phyloP scores from a whole-genome alignment of 805 yeast genomes.

The Metschnikowia hibisci region DNA sequence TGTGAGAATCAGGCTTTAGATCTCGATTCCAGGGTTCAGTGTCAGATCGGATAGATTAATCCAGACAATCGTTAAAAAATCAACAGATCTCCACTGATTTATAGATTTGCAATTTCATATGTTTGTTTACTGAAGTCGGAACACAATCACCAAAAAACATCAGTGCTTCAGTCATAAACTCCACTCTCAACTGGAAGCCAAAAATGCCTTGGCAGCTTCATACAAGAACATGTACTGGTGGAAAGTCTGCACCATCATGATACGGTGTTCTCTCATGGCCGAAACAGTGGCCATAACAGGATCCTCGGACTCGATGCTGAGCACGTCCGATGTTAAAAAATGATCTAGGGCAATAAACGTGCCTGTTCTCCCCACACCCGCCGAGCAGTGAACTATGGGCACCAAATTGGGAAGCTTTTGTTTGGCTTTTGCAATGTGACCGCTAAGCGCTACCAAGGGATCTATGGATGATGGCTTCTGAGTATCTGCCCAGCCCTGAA shows the following conservation, averaged over 20 bases:
- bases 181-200: too few species aligned
- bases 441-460: conserved; percentile 15
- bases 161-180: too few species aligned
- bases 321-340: conserved; percentile 13
- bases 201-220: conserved; percentile 18
- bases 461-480: conserved; percentile 13
- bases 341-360: conserved; percentile 47
- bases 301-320: conserved; percentile 16
- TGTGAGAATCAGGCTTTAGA: too few species aligned
- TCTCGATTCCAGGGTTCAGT: too few species aligned
- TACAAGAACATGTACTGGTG: conserved; percentile 37
- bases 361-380: conserved; percentile 97
- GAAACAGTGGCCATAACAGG: conserved; percentile 27
- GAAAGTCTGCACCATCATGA: conserved; percentile 45
- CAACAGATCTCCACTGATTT: too few species aligned
- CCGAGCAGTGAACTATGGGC: conserved; percentile 74
- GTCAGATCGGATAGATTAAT: too few species aligned
- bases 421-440: conserved; percentile 5
- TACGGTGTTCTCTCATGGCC: conserved; percentile 29
- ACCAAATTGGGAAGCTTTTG: conserved; percentile 9
- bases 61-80: too few species aligned
- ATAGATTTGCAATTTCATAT: too few species aligned
- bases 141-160: too few species aligned
- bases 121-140: too few species aligned
- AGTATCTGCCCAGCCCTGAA: conserved; percentile 17